Base-by-base conservation (phyloP, 2,329 filamentous ascomycete species). In the Aspergillus jensenii region DNA sequence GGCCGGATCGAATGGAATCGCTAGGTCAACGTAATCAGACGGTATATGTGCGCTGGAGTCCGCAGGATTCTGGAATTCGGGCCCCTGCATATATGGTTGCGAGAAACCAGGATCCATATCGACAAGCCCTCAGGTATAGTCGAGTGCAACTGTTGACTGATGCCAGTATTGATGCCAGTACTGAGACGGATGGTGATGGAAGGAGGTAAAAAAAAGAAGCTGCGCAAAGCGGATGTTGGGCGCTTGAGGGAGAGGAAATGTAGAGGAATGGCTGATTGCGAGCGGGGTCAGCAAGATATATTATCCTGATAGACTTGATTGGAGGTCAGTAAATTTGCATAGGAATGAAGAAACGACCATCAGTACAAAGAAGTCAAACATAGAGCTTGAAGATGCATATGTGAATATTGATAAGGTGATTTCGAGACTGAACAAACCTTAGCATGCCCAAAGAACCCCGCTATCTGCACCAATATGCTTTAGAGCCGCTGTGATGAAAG, bases 41-140 rank as follows among this genome's bases (percentile, higher is more conserved):
- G 33, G 35, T 3, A 46, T 14, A n/a, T 49, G 41, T 33, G 17
- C 19, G 45, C 19, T 49, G 19, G 56, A 41, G 14, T 31, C 23
- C 12, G 37, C 11, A 45, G 51, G 23, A 46, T 19, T 33, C 33
- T 39, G 48, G 27, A 46, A 50, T 33, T 40, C 35, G 31, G 55
- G n/a, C 25, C 37, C 55, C 48, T 52, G 58, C n/a, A 60, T 37
- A 35, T 8, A 25, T 17, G 45, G 21, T 31, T 39, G 58, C 15
- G 52, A 41, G 21, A 52, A 45, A n/a, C 56, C 49, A 41, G 55
- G 17, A 19, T 60, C 55, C 60, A 62, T 62, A 31, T 17, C 53
- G 21, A 55, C 40, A 39, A 43, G 27, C 37, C 31, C 15, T 27
- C 14, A 44, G 39, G 25, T 46, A 31, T 23, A 14, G 9, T 45